phyloP scores from a whole-genome alignment of 495 filamentous ascomycete species.

The Staphylotrichum longicolle region DNA sequence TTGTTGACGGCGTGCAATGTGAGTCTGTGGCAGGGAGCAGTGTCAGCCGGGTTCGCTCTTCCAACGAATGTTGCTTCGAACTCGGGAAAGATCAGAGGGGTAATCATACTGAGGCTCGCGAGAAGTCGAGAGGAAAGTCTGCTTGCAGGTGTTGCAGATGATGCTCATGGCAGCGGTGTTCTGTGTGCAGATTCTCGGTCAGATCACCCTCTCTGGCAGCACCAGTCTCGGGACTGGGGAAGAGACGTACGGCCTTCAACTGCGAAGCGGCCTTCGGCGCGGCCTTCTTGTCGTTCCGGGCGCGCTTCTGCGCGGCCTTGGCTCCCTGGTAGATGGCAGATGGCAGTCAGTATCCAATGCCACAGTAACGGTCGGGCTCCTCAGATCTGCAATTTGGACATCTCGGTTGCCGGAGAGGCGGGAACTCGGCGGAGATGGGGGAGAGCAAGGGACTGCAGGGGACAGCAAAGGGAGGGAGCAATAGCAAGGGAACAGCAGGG shows the following conservation, averaged over 20 bases:
- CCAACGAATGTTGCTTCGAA: too few relatives aligned
- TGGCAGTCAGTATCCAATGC: conserved; percentile 5
- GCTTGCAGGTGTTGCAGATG: conserved; percentile 56
- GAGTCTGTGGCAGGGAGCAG: conserved; percentile 34
- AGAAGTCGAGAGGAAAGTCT: conserved; percentile 57
- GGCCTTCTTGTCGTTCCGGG: conserved; percentile 51
- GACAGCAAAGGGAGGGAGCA: too few relatives aligned
- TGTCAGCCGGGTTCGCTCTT: background rate
- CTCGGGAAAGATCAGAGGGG: background rate
- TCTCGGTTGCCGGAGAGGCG: conserved; percentile 11
- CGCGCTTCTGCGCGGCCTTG: conserved; percentile 58
- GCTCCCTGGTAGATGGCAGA: conserved; percentile 43
- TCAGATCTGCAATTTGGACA: conserved; percentile 8
- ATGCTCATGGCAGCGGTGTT: conserved; percentile 55
- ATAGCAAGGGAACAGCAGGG: too few relatives aligned
- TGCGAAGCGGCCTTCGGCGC: conserved; percentile 54
- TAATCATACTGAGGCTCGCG: conserved; percentile 31
- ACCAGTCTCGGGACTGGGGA: background rate
- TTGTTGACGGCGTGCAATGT: conserved; percentile 55
- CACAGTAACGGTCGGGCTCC: background rate
- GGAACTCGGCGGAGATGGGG: conserved; percentile 11
- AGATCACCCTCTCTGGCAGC: conserved; percentile 3
- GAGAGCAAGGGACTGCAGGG: too few relatives aligned
- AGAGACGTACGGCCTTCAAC: conserved; percentile 49
- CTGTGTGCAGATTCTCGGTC: conserved; percentile 26